Conservation (phyloP, 768 basidiomycete genomes). For the Phlebiopsis flavidoalba region DNA sequence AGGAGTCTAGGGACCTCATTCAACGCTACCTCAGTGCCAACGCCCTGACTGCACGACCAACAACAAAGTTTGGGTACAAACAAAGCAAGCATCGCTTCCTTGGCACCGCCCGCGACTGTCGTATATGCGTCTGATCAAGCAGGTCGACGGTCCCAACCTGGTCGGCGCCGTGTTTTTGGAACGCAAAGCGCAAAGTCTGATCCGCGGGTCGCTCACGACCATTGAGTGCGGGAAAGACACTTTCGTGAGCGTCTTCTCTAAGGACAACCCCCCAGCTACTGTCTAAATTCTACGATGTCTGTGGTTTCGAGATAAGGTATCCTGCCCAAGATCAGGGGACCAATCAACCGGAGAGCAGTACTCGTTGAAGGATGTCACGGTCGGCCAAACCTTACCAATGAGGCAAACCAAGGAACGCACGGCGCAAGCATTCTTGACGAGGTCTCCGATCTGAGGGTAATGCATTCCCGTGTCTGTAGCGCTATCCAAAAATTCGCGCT, state of each 20-base stretch:
- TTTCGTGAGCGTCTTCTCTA: slow-evolving; percentile 94
- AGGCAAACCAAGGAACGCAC: slow-evolving; percentile 97
- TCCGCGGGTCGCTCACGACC: slow-evolving; percentile 93
- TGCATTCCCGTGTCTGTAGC: slow-evolving; percentile 31
- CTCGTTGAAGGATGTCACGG: slow-evolving; percentile 91
- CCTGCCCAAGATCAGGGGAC: slow-evolving; percentile 93
- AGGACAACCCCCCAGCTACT: slow-evolving; percentile 96
- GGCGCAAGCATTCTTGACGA: slow-evolving; percentile 94
- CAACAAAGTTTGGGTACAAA: slow-evolving; percentile 99
- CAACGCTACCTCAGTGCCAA: slow-evolving; percentile 97
- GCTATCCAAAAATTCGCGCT: not conserved
- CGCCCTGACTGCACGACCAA: slow-evolving; percentile 98
- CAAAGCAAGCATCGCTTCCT: slow-evolving; percentile 97
- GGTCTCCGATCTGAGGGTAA: slow-evolving; percentile 87
- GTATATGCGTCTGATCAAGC: slow-evolving; percentile 99
- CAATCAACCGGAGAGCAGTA: slow-evolving; percentile 94
- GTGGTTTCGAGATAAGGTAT: slow-evolving; percentile 98
- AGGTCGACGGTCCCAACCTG: slow-evolving; percentile 97
- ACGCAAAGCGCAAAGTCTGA: slow-evolving; percentile 94
- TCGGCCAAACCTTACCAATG: slow-evolving; percentile 97
- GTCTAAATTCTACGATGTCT: slow-evolving; percentile 99
- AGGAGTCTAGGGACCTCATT: slow-evolving; percentile 95
- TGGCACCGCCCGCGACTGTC: slow-evolving; percentile 99
- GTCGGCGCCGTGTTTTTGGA: slow-evolving; percentile 99
- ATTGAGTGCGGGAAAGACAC: slow-evolving; percentile 98